phyloP scores from a whole-genome alignment of 441 rosid genomes.

The Geranium incanum region DNA sequence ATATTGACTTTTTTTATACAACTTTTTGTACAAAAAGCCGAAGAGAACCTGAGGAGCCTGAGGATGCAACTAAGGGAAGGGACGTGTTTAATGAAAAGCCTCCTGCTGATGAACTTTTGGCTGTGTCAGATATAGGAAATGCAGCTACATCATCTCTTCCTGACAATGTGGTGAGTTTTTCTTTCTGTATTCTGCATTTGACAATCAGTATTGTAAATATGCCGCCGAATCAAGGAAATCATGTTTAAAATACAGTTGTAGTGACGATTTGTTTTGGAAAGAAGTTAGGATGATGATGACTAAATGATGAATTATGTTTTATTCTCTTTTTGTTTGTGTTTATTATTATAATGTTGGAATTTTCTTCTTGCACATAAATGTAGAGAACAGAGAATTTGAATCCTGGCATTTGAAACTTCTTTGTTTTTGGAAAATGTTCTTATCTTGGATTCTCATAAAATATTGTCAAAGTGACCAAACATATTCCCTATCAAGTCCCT shows the following conservation, averaged over 20 bases:
- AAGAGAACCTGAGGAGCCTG: slow-evolving; percentile 98
- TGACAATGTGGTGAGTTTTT: slow-evolving; percentile 72
- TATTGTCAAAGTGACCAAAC: background rate
- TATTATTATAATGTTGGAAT: background rate
- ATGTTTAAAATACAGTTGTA: background rate
- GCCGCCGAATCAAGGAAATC: background rate
- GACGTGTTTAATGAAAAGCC: slow-evolving; percentile 97
- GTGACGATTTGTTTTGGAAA: no score
- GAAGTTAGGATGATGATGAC: background rate
- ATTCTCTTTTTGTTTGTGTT: background rate
- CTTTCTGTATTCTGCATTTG: background rate
- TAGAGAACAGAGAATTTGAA: background rate
- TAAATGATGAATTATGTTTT: background rate
- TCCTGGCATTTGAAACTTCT: background rate
- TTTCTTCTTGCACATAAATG: no score
- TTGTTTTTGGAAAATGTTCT: background rate
- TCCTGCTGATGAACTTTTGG: slow-evolving; percentile 88
- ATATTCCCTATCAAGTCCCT: background rate
- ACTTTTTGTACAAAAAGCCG: slow-evolving; percentile 37
- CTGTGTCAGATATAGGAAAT: slow-evolving; percentile 89
- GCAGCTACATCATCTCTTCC: slow-evolving; percentile 90
- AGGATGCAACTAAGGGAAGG: slow-evolving; percentile 90
- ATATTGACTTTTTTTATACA: background rate
- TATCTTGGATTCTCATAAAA: background rate
- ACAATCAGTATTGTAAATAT: background rate